These are phyloP conservation scores for Nakaseomyces uthaithaninus DNA, from an alignment of 1,139 yeast genomes.

Conservation along the genomic window DNA sequence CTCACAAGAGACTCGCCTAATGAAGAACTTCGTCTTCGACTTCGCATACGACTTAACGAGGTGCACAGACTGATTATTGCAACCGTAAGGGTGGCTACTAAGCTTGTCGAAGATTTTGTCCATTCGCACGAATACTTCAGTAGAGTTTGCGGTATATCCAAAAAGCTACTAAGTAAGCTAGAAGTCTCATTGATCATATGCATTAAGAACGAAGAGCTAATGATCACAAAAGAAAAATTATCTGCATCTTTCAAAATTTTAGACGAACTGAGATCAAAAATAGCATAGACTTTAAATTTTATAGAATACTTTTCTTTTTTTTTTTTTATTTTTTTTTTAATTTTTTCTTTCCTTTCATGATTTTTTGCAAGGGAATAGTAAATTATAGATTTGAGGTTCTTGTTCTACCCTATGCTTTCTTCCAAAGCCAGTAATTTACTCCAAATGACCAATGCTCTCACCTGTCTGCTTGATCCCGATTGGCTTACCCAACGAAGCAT, in stretches of 20 bases:
- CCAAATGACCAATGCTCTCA: too few relatives aligned
- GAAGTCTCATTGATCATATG: constrained; percentile 41
- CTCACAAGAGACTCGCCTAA: constrained; percentile 34
- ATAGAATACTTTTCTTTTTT: too few relatives aligned
- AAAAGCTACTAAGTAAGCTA: constrained; percentile 38
- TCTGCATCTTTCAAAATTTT: constrained; percentile 14
- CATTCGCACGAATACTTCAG: constrained; percentile 45
- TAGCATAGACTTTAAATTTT: too few relatives aligned
- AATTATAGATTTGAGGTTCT: too few relatives aligned
- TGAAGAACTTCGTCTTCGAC: constrained; percentile 28
- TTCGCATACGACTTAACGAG: constrained; percentile 30
- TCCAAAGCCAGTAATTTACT: too few relatives aligned
- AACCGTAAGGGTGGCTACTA: constrained; percentile 42
- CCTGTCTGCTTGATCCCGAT: too few relatives aligned
- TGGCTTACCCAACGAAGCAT: too few relatives aligned
- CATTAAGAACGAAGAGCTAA: constrained; percentile 18
- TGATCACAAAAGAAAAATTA: constrained; percentile 20
- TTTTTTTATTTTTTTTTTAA: too few relatives aligned
- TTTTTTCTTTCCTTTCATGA: too few relatives aligned
- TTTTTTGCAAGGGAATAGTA: too few relatives aligned
- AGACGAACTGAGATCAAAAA: constrained; percentile 12
- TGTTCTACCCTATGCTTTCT: too few relatives aligned
- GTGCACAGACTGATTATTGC: constrained; percentile 45
- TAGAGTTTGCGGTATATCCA: constrained; percentile 44
- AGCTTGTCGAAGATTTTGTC: constrained; percentile 44